Evolutionary conservation across 1,284 basidiomycete species (phyloP), one percentile per base, ranked within the genome.

Genomic region (Singerocomus inundabilis): DNA sequence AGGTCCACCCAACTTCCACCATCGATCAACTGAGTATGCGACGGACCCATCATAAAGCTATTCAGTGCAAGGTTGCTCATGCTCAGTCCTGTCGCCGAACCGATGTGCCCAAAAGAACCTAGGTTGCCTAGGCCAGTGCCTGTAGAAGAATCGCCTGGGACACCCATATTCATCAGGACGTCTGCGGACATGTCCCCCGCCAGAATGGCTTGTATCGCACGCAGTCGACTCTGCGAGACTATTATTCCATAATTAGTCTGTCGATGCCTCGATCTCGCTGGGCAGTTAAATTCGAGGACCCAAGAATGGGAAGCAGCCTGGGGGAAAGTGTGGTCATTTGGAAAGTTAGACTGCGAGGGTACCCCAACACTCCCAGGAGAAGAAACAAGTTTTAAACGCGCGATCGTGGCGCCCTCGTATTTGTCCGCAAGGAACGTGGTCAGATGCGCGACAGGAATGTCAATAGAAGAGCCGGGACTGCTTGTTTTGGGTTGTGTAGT

Each of bases 181-280:
- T 68, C 64, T 34, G 64, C 16, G 7, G 58, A 61, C 43, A 57
- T 49, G 29, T 56, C 52, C 13, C 33, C 24, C 13, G 48, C 56
- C 11, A 69, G 26, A 26, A 64, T 44, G 33, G 51, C 54, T 21
- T 64, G 66, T 48, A 66, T 65, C 6, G 85, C 85, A 49, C 79
- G 77, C 78, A 90, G 80, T 44, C 84, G 75, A 21, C 76, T 75
- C 65, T 88, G 86, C 53, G 80, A 82, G 73, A 88, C 78, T 10
- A 88, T 79, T 37, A 90, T 66, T 15, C 87, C 87, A 15, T 66
- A 67, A 37, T 66, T 65, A 52, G 72, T 69, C 1, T 47, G 41
- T 13, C 45, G 49, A 8, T 79, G 77, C 37, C 75, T 74, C 35
- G 44, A 51, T 16, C 29, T 57, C 30, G 78, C 70, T 12, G 62